Conservation (phyloP, 345 rosid species). For the Hirschfeldia incana region DNA sequence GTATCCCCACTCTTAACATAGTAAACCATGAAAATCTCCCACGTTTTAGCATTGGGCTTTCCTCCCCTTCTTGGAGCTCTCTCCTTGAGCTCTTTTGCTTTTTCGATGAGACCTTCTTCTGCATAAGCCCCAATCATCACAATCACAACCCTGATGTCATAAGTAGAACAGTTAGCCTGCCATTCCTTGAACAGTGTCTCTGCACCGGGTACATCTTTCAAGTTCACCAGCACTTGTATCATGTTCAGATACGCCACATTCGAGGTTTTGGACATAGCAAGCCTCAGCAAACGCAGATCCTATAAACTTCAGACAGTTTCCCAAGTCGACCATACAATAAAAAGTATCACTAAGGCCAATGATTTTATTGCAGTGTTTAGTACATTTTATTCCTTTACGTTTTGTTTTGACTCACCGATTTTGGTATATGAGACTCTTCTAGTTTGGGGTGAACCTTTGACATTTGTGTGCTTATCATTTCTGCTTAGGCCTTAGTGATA, state of each 20-base stretch:
- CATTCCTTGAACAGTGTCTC: conserved; percentile 91
- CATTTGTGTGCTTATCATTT: too few species aligned
- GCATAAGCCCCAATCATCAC: conserved; percentile 71
- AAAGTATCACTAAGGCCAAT: too few species aligned
- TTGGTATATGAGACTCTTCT: too few species aligned
- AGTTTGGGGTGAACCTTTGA: too few species aligned
- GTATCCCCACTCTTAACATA: conserved; percentile 55
- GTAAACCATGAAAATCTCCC: conserved; percentile 75
- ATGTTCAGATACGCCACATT: conserved; percentile 84
- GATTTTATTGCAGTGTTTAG: too few species aligned
- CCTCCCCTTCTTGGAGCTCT: conserved; percentile 67
- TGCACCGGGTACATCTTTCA: conserved; percentile 89
- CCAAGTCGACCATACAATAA: conserved; percentile 63
- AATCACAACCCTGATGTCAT: conserved; percentile 74
- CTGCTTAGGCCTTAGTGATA: too few species aligned
- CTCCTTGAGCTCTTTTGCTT: conserved; percentile 70
- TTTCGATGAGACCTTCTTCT: conserved; percentile 55
- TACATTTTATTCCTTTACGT: too few species aligned
- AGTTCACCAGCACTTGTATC: conserved; percentile 78
- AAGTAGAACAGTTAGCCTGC: conserved; percentile 65
- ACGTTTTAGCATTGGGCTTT: conserved; percentile 80
- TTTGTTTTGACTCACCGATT: too few species aligned
- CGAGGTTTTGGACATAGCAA: conserved; percentile 76
- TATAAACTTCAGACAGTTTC: conserved; percentile 72
- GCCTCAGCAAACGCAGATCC: conserved; percentile 87